Evolutionary conservation across 2,329 filamentous ascomycete species (phyloP).

Genomic region (Exserohilum rostratum): DNA sequence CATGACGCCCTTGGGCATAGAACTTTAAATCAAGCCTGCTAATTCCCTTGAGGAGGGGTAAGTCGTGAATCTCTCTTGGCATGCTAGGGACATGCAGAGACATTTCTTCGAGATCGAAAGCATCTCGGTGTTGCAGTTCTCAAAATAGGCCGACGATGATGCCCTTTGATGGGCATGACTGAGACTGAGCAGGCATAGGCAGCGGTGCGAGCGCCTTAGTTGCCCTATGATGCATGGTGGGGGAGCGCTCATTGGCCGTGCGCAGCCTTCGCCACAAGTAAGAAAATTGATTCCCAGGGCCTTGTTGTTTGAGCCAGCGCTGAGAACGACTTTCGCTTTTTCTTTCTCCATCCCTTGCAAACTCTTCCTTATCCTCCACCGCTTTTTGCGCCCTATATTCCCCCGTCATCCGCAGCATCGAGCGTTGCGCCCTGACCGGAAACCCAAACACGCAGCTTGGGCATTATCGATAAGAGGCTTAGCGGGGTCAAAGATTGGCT

Average conservation of each 20-base stretch:
- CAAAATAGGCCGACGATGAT: not conserved
- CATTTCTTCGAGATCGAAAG: not conserved
- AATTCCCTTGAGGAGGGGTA: not conserved
- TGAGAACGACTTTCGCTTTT: slow-evolving; percentile 3
- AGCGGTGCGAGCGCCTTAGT: slow-evolving; percentile 17
- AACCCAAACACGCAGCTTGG: slow-evolving; percentile 13
- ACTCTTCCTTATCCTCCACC: slow-evolving; percentile 3
- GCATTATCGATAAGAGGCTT: slow-evolving; percentile 26
- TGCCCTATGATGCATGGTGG: slow-evolving; percentile 26
- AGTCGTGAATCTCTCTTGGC: too few relatives aligned
- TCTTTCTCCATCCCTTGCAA: slow-evolving; percentile 1
- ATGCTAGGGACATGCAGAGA: not conserved
- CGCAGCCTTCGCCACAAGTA: slow-evolving; percentile 25
- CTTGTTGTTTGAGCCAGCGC: slow-evolving; percentile 20
- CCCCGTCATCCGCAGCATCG: slow-evolving; percentile 18
- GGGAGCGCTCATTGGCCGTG: slow-evolving; percentile 27
- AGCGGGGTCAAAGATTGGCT: slow-evolving; percentile 29
- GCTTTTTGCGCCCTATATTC: slow-evolving; percentile 7
- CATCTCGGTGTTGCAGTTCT: not conserved
- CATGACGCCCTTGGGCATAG: not conserved
- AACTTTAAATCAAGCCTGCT: not conserved
- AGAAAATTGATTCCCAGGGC: slow-evolving; percentile 31
- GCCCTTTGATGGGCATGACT: not conserved
- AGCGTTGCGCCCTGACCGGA: slow-evolving; percentile 17
- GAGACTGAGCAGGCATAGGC: not conserved